Conservation (phyloP, 345 rosid species). For the Turritis glabra region DNA sequence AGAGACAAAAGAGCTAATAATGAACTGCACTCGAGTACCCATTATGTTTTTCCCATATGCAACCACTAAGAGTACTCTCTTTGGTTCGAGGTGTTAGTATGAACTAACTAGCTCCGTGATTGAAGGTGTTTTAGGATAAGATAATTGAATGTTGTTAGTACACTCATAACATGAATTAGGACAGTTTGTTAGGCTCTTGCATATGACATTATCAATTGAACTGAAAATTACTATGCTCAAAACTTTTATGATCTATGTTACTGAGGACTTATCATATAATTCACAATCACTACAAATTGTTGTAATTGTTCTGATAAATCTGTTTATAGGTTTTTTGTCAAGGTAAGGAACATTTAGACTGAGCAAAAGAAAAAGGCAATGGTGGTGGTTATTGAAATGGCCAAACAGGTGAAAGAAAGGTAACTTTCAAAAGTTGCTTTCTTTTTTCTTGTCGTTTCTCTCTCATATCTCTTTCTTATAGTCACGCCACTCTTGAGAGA, state of each 20-base stretch:
- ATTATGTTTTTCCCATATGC: constrained; percentile 71
- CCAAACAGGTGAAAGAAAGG: constrained; percentile 37
- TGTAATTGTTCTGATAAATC: constrained; percentile 10
- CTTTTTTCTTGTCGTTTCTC: constrained; percentile 16
- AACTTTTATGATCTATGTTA: background rate
- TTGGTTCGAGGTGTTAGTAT: constrained; percentile 23
- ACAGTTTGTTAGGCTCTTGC: background rate
- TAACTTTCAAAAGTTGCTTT: constrained; percentile 50
- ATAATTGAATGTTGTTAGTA: background rate
- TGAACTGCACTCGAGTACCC: constrained; percentile 55
- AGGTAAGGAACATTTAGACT: background rate
- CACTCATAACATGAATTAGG: background rate
- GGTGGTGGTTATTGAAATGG: constrained; percentile 49
- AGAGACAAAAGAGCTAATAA: constrained; percentile 43
- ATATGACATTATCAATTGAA: background rate
- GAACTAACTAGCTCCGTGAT: constrained; percentile 37
- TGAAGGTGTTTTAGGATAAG: constrained; percentile 31
- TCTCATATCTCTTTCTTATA: constrained; percentile 43
- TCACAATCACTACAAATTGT: background rate
- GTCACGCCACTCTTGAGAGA: constrained; percentile 57
- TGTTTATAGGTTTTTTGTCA: constrained; percentile 2
- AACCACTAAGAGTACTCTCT: constrained; percentile 33
- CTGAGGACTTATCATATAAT: background rate
- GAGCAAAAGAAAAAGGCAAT: constrained; percentile 2
- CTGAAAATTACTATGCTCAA: background rate